phyloP scores from a whole-genome alignment of 805 yeast species.

The Starmera caribaea region DNA sequence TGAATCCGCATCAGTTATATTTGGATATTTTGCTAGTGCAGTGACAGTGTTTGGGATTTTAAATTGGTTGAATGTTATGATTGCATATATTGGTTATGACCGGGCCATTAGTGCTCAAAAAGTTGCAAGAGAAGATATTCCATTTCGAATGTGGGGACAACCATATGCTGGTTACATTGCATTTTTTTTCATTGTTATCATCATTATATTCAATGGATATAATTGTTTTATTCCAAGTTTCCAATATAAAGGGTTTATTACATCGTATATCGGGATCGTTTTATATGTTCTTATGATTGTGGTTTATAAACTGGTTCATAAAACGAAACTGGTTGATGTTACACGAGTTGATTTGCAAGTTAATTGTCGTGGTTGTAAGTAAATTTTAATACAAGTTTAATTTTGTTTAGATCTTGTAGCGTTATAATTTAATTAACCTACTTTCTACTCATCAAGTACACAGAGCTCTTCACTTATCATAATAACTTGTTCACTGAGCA shows the following conservation, averaged over 20 bases:
- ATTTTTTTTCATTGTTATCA: slow-evolving; percentile 26
- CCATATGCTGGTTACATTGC: slow-evolving; percentile 56
- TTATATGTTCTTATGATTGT: slow-evolving; percentile 35
- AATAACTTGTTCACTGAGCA: no score
- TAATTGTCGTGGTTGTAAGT: no score
- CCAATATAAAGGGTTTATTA: slow-evolving; percentile 44
- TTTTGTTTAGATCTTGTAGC: no score
- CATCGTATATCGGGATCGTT: slow-evolving; percentile 56
- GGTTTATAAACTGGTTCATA: slow-evolving; percentile 41
- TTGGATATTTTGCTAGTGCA: slow-evolving; percentile 59
- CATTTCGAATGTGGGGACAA: slow-evolving; percentile 52
- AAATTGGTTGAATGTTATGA: slow-evolving; percentile 58
- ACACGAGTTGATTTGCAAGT: no score
- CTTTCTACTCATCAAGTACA: no score
- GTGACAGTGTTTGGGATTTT: slow-evolving; percentile 62
- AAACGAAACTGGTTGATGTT: slow-evolving; percentile 26
- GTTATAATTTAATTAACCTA: no score
- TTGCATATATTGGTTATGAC: slow-evolving; percentile 54
- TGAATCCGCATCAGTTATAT: slow-evolving; percentile 42
- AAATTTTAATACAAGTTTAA: no score
- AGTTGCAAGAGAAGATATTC: slow-evolving; percentile 39
- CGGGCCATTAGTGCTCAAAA: slow-evolving; percentile 57
- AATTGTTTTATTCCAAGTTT: slow-evolving; percentile 36
- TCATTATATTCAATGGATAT: slow-evolving; percentile 31
- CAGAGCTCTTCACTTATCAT: no score